A percentile compares a stretch with the other conserved stretches of the same genome.
Conservation (phyloP, 108 stramenopile genomes). For the Parmales sp. region DNA sequence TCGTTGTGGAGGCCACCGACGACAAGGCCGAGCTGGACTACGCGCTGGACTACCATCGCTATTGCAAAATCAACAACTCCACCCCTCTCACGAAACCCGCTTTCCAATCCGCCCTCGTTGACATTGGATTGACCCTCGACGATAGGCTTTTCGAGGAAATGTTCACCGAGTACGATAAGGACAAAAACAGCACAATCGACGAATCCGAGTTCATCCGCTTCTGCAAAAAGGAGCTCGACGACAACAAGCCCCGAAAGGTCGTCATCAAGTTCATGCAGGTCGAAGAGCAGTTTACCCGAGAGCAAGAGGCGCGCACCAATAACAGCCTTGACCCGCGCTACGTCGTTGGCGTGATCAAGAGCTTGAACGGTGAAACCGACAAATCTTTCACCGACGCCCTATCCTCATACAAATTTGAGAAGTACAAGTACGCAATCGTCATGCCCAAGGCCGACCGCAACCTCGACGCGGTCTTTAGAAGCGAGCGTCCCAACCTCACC, state of each 20-base stretch:
- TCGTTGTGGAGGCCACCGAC: too few relatives aligned
- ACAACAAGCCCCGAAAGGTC: not conserved
- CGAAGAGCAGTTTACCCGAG: not conserved
- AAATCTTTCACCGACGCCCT: not conserved
- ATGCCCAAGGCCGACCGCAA: slow-evolving; percentile 10
- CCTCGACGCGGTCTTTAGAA: not conserved
- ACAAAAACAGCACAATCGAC: slow-evolving; percentile 1
- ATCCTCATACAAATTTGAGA: not conserved
- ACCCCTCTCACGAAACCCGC: too few relatives aligned
- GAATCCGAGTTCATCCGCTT: not conserved
- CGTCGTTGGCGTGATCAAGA: not conserved
- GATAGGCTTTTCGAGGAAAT: not conserved
- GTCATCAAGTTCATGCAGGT: slow-evolving; percentile 8
- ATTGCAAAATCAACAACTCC: too few relatives aligned
- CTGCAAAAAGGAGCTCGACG: not conserved
- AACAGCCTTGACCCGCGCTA: not conserved
- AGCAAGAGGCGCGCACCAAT: not conserved
- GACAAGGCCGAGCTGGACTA: too few relatives aligned
- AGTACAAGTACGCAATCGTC: slow-evolving; percentile 6
- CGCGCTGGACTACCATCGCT: too few relatives aligned
- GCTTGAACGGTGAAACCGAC: not conserved
- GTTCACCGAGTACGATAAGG: too few relatives aligned
- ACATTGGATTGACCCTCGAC: not conserved
- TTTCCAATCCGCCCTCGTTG: too few relatives aligned
- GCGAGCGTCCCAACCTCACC: not conserved